phyloP scores from a whole-genome alignment of 2,329 filamentous ascomycete species.

The Leptographium lundbergii region DNA sequence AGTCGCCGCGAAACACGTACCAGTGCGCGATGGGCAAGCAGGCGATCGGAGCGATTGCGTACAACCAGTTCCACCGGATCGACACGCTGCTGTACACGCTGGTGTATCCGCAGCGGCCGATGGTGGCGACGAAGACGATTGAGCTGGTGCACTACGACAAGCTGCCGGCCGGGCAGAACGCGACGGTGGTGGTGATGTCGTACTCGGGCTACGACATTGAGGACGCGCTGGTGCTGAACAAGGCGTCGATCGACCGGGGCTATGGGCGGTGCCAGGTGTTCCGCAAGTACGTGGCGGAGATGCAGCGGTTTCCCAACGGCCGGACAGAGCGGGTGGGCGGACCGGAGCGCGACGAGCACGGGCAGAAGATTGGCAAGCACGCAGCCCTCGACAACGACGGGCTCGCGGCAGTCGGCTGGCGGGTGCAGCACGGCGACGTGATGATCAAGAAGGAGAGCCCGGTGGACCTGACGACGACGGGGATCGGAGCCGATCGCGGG shows the following conservation, averaged over 20 bases:
- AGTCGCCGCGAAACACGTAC: conserved; percentile 96
- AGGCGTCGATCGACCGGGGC: conserved; percentile 85
- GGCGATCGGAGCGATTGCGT: conserved; percentile 95
- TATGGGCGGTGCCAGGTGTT: conserved; percentile 98
- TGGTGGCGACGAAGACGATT: conserved; percentile 96
- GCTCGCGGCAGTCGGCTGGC: conserved; percentile 72
- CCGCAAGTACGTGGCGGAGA: conserved; percentile 76
- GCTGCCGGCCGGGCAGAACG: conserved; percentile 90
- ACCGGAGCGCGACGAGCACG: conserved; percentile 48
- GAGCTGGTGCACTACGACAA: conserved; percentile 96
- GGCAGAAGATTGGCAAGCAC: conserved; percentile 53
- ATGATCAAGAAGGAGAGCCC: conserved; percentile 88
- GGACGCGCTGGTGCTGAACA: conserved; percentile 93
- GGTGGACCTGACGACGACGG: conserved; percentile 60
- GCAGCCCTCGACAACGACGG: conserved; percentile 72
- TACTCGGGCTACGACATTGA: conserved; percentile 99
- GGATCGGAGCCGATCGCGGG: conserved; percentile 54
- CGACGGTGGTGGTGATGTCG: conserved; percentile 97
- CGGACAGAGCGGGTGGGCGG: conserved; percentile 54
- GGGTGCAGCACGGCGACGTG: conserved; percentile 65
- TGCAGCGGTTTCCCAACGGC: conserved; percentile 83
- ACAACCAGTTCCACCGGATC: conserved; percentile 95
- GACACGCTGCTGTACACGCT: conserved; percentile 93
- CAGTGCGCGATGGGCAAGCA: conserved; percentile 99
- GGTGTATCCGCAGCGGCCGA: conserved; percentile 93